Percentiles rank a stretch among this genome's conserved stretches.
Evolutionary conservation across 2,329 filamentous ascomycete genomes (phyloP).

Genomic region (Monilinia vaccinii-corymbosi): DNA sequence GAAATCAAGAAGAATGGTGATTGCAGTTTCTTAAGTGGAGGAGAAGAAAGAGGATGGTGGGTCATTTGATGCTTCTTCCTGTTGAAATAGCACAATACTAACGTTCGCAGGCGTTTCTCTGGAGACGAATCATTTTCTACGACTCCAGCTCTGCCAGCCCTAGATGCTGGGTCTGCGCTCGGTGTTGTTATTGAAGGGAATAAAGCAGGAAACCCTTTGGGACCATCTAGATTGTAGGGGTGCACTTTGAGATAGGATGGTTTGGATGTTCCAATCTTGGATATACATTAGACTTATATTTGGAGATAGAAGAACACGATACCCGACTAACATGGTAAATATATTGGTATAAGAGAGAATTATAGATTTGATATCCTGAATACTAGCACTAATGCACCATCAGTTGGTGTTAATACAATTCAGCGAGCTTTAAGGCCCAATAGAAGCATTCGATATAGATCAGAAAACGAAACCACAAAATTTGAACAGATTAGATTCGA

Average conservation of each 20-base stretch:
- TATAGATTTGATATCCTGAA: not conserved
- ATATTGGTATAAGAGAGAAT: not conserved
- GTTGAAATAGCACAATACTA: not conserved
- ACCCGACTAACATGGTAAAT: not conserved
- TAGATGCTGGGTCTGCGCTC: conserved; percentile 29
- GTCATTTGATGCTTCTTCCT: conserved; percentile 25
- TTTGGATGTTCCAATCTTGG: not conserved
- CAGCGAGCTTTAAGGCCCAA: too few relatives aligned
- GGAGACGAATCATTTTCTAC: conserved; percentile 48
- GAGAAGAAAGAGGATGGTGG: conserved; percentile 84
- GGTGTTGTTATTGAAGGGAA: conserved; percentile 30
- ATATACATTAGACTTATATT: not conserved
- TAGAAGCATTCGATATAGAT: too few relatives aligned
- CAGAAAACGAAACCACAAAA: too few relatives aligned
- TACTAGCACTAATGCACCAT: not conserved
- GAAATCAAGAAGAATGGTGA: conserved; percentile 72
- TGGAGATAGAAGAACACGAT: not conserved
- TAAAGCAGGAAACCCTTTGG: conserved; percentile 10
- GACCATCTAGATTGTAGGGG: conserved; percentile 12
- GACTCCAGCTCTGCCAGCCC: conserved; percentile 17
- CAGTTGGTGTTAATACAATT: too few relatives aligned
- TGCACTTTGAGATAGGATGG: not conserved
- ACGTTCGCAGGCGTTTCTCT: conserved; percentile 38
- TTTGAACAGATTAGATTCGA: too few relatives aligned
- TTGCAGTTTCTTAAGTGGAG: conserved; percentile 69